A percentile compares a stretch with the other conserved stretches of the same genome.
Evolutionary conservation across 257 asterid genomes (phyloP).

Genomic region (Lavandula angustifolia): DNA sequence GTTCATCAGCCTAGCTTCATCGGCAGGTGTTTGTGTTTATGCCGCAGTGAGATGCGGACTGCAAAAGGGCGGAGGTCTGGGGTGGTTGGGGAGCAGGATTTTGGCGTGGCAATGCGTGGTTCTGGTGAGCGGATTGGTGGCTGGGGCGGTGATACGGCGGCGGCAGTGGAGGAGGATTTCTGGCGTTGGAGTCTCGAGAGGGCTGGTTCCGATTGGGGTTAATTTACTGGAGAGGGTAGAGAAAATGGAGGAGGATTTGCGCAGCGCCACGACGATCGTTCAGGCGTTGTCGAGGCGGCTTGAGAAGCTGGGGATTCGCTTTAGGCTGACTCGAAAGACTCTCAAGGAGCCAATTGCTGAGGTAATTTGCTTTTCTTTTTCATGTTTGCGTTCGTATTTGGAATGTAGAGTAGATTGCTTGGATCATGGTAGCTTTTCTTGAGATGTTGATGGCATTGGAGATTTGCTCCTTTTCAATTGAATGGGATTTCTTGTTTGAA

Average conservation of each 20-base stretch:
- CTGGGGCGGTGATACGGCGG: constrained; percentile 74
- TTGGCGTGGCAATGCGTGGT: constrained; percentile 72
- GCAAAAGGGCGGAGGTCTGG: constrained; percentile 40
- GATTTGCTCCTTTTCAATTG: not conserved
- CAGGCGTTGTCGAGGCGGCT: constrained; percentile 77
- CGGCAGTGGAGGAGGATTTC: constrained; percentile 87
- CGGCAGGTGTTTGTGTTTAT: constrained; percentile 52
- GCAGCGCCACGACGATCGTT: constrained; percentile 49
- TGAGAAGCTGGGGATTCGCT: constrained; percentile 89
- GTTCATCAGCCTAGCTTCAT: constrained; percentile 64
- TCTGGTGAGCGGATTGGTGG: constrained; percentile 57
- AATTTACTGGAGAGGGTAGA: constrained; percentile 81
- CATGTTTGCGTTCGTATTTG: not conserved
- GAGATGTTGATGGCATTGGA: too few species aligned
- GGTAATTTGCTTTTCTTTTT: constrained; percentile 38
- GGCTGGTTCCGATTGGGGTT: constrained; percentile 34
- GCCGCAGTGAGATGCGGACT: constrained; percentile 48
- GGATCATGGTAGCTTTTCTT: not conserved
- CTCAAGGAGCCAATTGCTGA: constrained; percentile 81
- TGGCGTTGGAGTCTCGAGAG: constrained; percentile 46
- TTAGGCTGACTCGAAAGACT: constrained; percentile 65
- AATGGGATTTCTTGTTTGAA: not conserved
- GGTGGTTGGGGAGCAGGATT: constrained; percentile 51
- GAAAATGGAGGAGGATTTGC: constrained; percentile 75
- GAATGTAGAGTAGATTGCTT: not conserved